Percentiles rank a stretch among this genome's conserved stretches.
Conservation (phyloP, 345 rosid genomes). For the Citrus trifoliata region DNA sequence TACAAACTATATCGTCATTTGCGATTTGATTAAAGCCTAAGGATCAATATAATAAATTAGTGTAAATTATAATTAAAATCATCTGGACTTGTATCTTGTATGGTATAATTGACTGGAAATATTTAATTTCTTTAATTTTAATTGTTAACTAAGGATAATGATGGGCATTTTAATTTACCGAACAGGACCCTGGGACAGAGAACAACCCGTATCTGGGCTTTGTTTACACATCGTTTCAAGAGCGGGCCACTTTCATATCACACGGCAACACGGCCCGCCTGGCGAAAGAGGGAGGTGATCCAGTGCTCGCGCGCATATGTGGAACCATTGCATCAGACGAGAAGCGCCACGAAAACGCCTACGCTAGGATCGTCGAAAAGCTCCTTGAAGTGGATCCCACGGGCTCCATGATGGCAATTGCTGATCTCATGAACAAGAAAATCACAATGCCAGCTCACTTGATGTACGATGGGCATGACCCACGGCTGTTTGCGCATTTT, state of each 20-base stretch:
- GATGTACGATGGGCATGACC: slow-evolving; percentile 63
- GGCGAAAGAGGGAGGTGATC: slow-evolving; percentile 58
- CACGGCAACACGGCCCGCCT: slow-evolving; percentile 79
- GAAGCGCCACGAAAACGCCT: slow-evolving; percentile 69
- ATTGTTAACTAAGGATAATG: background rate
- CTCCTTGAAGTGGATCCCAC: slow-evolving; percentile 61
- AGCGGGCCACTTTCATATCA: slow-evolving; percentile 77
- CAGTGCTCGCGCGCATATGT: slow-evolving; percentile 55
- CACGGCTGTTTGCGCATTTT: slow-evolving; percentile 54
- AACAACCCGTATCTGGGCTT: slow-evolving; percentile 81
- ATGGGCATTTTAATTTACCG: background rate
- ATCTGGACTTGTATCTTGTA: background rate
- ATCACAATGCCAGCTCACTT: slow-evolving; percentile 75
- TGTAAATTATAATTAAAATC: background rate
- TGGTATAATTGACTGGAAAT: background rate
- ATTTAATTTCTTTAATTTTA: background rate
- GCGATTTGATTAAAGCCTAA: too few species aligned
- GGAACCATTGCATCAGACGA: slow-evolving; percentile 76
- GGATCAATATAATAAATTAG: too few species aligned
- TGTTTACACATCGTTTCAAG: slow-evolving; percentile 87
- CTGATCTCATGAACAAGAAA: slow-evolving; percentile 63
- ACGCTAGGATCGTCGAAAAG: slow-evolving; percentile 51
- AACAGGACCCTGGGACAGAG: slow-evolving; percentile 62
- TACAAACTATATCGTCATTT: too few species aligned
- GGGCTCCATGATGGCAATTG: slow-evolving; percentile 39